Base-by-base conservation (phyloP, 352 stramenopile genomes). In the Phytopythium cucurbitacearum region DNA sequence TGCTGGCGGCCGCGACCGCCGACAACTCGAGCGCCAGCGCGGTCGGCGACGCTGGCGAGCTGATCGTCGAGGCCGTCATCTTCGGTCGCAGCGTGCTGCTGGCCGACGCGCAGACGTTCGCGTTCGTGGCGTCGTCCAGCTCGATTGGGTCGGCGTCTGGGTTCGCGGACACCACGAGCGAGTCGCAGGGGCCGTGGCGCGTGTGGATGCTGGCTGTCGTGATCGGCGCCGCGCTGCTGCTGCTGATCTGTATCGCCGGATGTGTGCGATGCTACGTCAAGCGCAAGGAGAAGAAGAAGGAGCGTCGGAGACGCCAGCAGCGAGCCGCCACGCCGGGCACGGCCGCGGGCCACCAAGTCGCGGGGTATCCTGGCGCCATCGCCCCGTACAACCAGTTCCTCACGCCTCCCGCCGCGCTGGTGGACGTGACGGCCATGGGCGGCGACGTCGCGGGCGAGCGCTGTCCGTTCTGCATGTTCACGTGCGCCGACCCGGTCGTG, bases 81-180 rank as follows among this genome's bases (percentile, higher is more conserved):
- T 84, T 77, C 11, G 83, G 83, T 0, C 74, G 67, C 28, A 89
- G 78, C 40, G 72, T 93, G 15, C 44, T 90, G 53, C 49, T 74
- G 4, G 67, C 73, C 2, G 71, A 84, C 36, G 55, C 64, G 2
- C 83, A 93, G 56, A 59, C 67, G 36, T 93, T 91, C 44, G 74
- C 83, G 7, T 89, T 93, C 35, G 83, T 93, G 4, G 83, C 83
- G 36, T 91, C 83, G 5, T 89, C 79, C n/a, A 88, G 72, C 44
- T 69, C 73, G 13, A 91, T 91, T 16, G 80, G 77, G 16, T 83
- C 75, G 6, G 73, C 71, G 7, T 76, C 64, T 12, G 67, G 52
- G 7, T 69, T 58, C 7, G 54, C 64, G 21, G 57, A 52, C 21
- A 32, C 61, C 8, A 42, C 57, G 13, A 59, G 12, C 47, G 47